A percentile compares a stretch with the other conserved stretches of the same genome.
Evolutionary conservation across 2,329 filamentous ascomycete species (phyloP).

Genomic region (Pseudocercospora macadamiae): DNA sequence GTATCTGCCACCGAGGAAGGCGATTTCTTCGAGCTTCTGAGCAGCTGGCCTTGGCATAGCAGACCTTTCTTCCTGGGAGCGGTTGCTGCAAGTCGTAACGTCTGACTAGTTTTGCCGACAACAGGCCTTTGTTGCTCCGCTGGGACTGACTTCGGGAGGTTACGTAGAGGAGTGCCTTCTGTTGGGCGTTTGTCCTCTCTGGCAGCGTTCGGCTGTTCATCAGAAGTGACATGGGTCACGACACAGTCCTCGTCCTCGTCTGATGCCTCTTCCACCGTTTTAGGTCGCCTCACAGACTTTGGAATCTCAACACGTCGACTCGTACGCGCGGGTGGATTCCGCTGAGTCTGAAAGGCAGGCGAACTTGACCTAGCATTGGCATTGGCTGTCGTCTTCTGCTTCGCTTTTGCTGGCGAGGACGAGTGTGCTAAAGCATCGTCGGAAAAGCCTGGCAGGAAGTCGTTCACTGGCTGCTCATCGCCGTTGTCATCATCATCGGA

Average conservation of each 20-base stretch:
- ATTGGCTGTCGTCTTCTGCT: neutral
- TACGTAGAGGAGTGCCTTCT: neutral
- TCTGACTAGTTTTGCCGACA: conserved; percentile 28
- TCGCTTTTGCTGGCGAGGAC: conserved; percentile 24
- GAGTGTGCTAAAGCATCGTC: conserved; percentile 30
- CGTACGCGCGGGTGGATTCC: neutral
- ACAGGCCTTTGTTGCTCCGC: conserved; percentile 1
- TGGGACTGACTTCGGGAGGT: neutral
- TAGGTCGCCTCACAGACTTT: neutral
- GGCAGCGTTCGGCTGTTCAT: neutral
- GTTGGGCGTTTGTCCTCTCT: neutral
- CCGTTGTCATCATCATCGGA: conserved; percentile 38
- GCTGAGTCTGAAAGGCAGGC: conserved; percentile 35
- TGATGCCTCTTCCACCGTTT: too few species aligned
- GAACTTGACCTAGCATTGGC: conserved; percentile 37
- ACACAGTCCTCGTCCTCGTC: too few species aligned
- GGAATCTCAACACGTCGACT: neutral
- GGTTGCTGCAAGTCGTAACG: conserved; percentile 44
- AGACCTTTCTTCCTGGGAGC: conserved; percentile 45
- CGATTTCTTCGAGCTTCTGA: conserved; percentile 20
- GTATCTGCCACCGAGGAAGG: conserved; percentile 25
- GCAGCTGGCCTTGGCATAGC: conserved; percentile 44
- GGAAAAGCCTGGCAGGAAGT: conserved; percentile 32
- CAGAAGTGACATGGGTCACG: too few species aligned
- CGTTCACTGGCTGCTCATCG: conserved; percentile 21